Evolutionary conservation across 352 stramenopile genomes (phyloP).

Genomic region (Globisporangium parvum): DNA sequence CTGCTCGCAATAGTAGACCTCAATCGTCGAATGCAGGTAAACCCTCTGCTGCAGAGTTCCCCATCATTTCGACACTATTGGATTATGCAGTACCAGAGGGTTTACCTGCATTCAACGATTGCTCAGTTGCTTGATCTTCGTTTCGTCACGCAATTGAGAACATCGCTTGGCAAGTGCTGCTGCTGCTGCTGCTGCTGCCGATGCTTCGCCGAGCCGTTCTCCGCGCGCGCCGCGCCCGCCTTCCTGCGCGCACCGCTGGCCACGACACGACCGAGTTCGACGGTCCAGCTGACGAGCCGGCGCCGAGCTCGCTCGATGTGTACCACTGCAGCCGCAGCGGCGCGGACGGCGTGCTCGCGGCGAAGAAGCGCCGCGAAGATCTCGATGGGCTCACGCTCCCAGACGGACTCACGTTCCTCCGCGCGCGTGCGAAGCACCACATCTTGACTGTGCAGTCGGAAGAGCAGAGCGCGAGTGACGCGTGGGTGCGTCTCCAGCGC

Average conservation of each 20-base stretch:
- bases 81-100: no score
- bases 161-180: background rate
- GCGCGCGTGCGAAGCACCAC: constrained; percentile 15
- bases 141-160: background rate
- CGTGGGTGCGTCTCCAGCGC: constrained; percentile 48
- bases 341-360: constrained; percentile 22
- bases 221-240: constrained; percentile 43
- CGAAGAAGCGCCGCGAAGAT: constrained; percentile 10
- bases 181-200: background rate
- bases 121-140: no score
- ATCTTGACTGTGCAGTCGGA: constrained; percentile 33
- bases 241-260: constrained; percentile 50
- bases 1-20: no score
- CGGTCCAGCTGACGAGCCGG: constrained; percentile 17
- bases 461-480: constrained; percentile 40
- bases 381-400: constrained; percentile 12
- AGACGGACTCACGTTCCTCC: constrained; percentile 6
- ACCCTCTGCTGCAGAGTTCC: no score
- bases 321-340: constrained; percentile 29
- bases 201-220: constrained; percentile 65
- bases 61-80: no score
- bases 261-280: constrained; percentile 39
- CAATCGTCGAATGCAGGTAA: no score
- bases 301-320: constrained; percentile 25
- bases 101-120: no score